Percentiles rank a stretch among this genome's conserved stretches.
These are phyloP conservation scores for Elongisporangium prolatum DNA, from an alignment of 352 stramenopile genomes.

Conservation along the genomic window DNA sequence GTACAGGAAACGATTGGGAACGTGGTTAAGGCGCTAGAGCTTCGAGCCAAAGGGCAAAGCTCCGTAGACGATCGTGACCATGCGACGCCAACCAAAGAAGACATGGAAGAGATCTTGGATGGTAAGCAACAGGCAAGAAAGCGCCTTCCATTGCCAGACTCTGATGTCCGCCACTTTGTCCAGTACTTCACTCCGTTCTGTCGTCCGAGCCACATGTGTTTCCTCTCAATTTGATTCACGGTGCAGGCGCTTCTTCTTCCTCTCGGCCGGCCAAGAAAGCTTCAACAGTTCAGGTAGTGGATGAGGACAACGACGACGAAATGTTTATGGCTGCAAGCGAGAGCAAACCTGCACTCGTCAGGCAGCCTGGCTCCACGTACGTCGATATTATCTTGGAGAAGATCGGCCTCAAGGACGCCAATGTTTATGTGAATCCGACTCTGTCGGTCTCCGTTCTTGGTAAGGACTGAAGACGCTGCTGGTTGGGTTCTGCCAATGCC, in stretches of 20 bases:
- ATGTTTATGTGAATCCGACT: slow-evolving; percentile 53
- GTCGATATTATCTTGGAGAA: slow-evolving; percentile 44
- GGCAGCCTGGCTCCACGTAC: slow-evolving; percentile 32
- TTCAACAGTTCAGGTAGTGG: slow-evolving; percentile 25
- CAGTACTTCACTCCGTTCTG: slow-evolving; percentile 32
- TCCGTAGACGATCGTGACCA: slow-evolving; percentile 41
- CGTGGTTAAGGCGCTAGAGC: slow-evolving; percentile 38
- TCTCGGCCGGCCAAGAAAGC: slow-evolving; percentile 16
- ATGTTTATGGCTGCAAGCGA: slow-evolving; percentile 13
- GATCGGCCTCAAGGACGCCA: slow-evolving; percentile 67
- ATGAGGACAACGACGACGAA: slow-evolving; percentile 15
- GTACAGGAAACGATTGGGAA: slow-evolving; percentile 36
- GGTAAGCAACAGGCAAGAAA: slow-evolving; percentile 17
- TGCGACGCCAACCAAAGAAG: slow-evolving; percentile 52
- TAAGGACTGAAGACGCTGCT: slow-evolving; percentile 8
- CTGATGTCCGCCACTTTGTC: background rate
- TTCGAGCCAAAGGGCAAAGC: slow-evolving; percentile 49
- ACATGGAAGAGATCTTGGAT: slow-evolving; percentile 57
- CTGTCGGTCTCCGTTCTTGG: slow-evolving; percentile 59
- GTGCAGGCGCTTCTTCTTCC: slow-evolving; percentile 6
- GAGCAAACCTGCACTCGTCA: slow-evolving; percentile 13
- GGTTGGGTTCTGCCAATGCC: no score
- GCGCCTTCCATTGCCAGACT: background rate
- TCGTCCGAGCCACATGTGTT: slow-evolving; percentile 39
- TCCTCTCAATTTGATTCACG: slow-evolving; percentile 15